Evolutionary conservation across 139 green algal genomes (phyloP).

Genomic region (Chlorella vulgaris): DNA sequence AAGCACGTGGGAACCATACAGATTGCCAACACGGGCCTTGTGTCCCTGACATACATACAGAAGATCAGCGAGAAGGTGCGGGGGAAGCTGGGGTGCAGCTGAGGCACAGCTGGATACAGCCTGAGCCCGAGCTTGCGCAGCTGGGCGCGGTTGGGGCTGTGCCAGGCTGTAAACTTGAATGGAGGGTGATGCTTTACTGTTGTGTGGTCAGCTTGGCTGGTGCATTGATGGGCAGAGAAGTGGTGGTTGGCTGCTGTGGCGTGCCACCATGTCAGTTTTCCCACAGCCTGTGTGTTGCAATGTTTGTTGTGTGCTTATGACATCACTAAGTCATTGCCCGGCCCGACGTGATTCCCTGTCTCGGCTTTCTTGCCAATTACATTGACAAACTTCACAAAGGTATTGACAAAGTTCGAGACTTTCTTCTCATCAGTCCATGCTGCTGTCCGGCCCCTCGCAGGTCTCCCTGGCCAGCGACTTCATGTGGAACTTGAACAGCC

Average conservation of each 20-base stretch:
- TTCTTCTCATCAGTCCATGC: neutral
- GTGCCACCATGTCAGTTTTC: no score
- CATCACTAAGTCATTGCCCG: no score
- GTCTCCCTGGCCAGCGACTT: slow-evolving; percentile 91
- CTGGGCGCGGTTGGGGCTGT: neutral
- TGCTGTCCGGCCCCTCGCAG: slow-evolving; percentile 30
- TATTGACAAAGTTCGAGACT: neutral
- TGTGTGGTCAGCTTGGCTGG: no score
- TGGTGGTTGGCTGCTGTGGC: no score
- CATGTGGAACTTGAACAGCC: slow-evolving; percentile 90
- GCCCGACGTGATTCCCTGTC: no score
- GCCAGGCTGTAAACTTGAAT: no score
- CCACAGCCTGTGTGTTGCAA: no score
- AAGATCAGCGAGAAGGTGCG: slow-evolving; percentile 90
- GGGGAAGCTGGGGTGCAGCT: neutral
- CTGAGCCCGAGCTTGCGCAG: neutral
- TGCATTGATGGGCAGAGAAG: no score
- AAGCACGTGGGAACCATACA: slow-evolving; percentile 80
- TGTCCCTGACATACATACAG: slow-evolving; percentile 92
- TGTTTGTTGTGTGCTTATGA: no score
- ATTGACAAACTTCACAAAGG: neutral
- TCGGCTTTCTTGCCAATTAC: no score
- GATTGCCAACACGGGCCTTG: slow-evolving; percentile 93
- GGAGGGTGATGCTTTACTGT: no score
- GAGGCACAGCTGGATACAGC: neutral